Evolutionary conservation across 345 rosid genomes (phyloP).

Genomic region (Salix udensis): DNA sequence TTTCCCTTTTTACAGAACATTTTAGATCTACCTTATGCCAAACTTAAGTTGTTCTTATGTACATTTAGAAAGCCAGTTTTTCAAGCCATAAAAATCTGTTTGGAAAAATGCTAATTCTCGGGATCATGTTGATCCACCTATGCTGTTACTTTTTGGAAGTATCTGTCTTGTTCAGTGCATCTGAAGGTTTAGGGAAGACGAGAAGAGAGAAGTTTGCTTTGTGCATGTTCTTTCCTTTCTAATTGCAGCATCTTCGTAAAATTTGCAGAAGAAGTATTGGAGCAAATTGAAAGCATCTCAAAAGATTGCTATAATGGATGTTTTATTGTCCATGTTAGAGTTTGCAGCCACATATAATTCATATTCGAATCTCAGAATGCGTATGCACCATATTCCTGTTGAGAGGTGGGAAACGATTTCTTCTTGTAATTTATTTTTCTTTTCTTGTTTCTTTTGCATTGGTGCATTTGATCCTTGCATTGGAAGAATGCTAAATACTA

Average conservation of each 20-base stretch:
- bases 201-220: background rate
- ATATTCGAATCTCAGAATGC: slow-evolving; percentile 68
- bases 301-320: slow-evolving; percentile 85
- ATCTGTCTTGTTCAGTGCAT: background rate
- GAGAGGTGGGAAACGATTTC: slow-evolving; percentile 56
- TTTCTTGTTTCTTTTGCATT: slow-evolving; percentile 1
- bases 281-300: slow-evolving; percentile 66
- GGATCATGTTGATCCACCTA: background rate
- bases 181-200: background rate
- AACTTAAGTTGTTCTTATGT: background rate
- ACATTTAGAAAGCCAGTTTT: background rate
- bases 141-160: too few relatives aligned
- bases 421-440: background rate
- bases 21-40: background rate
- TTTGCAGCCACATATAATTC: slow-evolving; percentile 93
- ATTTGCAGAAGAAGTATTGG: slow-evolving; percentile 88
- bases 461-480: background rate
- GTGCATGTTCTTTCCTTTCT: slow-evolving; percentile 2
- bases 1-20: background rate
- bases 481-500: slow-evolving; percentile 9
- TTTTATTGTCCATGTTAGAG: slow-evolving; percentile 72
- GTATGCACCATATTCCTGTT: slow-evolving; percentile 70
- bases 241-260: slow-evolving; percentile 9
- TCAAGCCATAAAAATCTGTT: background rate
- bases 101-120: background rate